Percentiles rank a stretch among this genome's conserved stretches.
These are phyloP conservation scores for Pyronema omphalodes DNA, from an alignment of 495 filamentous ascomycete species.

Conservation along the genomic window DNA sequence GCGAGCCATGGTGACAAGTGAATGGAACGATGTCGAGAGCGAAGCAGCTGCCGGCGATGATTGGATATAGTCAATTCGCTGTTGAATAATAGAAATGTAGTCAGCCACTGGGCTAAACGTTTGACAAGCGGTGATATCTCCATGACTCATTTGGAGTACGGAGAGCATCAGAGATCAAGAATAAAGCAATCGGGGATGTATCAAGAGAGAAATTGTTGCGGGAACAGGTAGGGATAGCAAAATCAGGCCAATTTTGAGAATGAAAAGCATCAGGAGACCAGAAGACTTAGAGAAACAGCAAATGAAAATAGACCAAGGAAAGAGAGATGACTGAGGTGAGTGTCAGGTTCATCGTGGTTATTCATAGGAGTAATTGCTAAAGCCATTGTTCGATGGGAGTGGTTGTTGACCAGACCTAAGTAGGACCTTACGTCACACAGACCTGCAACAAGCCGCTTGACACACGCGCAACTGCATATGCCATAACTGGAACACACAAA, in stretches of 20 bases:
- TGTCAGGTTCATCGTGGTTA: too few species aligned
- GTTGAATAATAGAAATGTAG: not conserved
- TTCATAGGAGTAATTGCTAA: too few species aligned
- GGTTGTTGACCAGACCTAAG: too few species aligned
- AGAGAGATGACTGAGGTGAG: not conserved
- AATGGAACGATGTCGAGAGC: slow-evolving; percentile 41
- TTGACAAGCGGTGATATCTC: slow-evolving; percentile 5
- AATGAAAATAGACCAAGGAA: not conserved
- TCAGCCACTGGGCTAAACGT: not conserved
- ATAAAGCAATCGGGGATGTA: not conserved
- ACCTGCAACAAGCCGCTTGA: too few species aligned
- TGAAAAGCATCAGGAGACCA: too few species aligned
- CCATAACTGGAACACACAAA: too few species aligned
- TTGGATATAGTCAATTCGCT: slow-evolving; percentile 35
- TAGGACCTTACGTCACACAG: too few species aligned
- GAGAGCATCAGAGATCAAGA: slow-evolving; percentile 1
- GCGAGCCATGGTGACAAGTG: slow-evolving; percentile 57
- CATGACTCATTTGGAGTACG: not conserved
- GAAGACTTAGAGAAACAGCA: too few species aligned
- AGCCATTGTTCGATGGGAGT: too few species aligned
- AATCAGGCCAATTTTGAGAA: too few species aligned
- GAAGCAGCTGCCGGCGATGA: slow-evolving; percentile 40
- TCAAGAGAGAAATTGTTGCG: not conserved
- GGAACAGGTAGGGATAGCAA: too few species aligned
- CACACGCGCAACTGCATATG: too few species aligned